Evolutionary conservation across 495 filamentous ascomycete species (phyloP).

Genomic region (Tuber brumale): DNA sequence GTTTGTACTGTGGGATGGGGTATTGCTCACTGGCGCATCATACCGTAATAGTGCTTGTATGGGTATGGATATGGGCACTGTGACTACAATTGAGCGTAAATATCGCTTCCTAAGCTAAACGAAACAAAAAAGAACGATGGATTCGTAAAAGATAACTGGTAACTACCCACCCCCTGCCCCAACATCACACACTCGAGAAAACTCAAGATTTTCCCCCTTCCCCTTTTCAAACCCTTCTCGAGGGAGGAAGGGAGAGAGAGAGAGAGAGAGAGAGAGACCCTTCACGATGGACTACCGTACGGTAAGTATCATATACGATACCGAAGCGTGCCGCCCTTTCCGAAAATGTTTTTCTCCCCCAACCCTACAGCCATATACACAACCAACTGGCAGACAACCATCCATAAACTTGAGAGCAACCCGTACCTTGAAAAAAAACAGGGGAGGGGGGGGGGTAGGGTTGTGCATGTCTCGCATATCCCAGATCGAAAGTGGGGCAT

Average conservation of each 20-base stretch:
- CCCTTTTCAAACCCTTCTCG: not conserved
- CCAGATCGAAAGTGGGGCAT: not conserved
- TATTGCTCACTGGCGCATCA: not conserved
- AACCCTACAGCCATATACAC: not conserved
- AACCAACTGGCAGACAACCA: not conserved
- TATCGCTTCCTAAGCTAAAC: not conserved
- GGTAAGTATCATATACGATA: not conserved
- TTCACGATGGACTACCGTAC: not conserved
- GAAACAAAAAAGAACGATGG: not conserved
- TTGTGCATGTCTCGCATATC: not conserved
- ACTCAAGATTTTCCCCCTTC: not conserved
- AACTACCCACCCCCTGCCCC: not conserved
- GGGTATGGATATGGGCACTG: too few species aligned
- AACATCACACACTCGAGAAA: not conserved
- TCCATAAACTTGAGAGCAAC: not conserved
- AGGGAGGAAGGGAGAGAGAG: too few species aligned
- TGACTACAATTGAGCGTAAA: not conserved
- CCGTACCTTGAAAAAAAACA: not conserved
- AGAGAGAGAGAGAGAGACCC: too few species aligned
- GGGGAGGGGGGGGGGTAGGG: not conserved
- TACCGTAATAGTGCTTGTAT: not conserved
- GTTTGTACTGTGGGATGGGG: not conserved
- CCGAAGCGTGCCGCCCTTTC: not conserved
- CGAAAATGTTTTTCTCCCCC: not conserved
- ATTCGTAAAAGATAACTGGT: not conserved